Conservation (phyloP, 2,329 filamentous ascomycete species). For the Raffaelea ambrosiae region DNA sequence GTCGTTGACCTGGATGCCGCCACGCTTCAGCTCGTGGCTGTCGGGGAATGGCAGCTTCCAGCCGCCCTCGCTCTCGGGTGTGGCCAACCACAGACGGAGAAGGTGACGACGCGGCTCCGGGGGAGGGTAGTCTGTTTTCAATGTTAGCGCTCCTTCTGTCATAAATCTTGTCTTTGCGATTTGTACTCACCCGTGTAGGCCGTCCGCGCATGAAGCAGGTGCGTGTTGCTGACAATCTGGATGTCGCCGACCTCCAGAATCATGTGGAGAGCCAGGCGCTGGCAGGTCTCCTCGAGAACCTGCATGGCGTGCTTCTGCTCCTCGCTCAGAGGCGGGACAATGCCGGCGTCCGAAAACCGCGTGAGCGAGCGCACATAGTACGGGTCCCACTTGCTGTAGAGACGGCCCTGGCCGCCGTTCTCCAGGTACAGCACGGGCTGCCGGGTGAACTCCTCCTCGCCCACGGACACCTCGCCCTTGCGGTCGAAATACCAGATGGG, state of each 20-base stretch:
- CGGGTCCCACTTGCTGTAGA: constrained; percentile 84
- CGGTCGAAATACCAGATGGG: constrained; percentile 90
- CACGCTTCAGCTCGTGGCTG: constrained; percentile 74
- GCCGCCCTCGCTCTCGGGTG: constrained; percentile 72
- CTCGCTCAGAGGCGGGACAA: constrained; percentile 63
- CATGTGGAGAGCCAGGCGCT: constrained; percentile 71
- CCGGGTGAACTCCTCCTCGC: constrained; percentile 66
- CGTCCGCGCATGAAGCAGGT: constrained; percentile 74
- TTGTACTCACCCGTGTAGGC: constrained; percentile 58
- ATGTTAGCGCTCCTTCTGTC: background rate
- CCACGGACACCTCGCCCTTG: constrained; percentile 71
- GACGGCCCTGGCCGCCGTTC: constrained; percentile 52
- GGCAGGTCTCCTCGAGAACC: constrained; percentile 68
- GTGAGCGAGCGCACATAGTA: constrained; percentile 74
- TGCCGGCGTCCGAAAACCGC: constrained; percentile 63
- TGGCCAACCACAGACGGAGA: constrained; percentile 77
- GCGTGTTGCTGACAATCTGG: constrained; percentile 74
- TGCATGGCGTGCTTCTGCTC: constrained; percentile 60
- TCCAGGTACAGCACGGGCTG: constrained; percentile 72
- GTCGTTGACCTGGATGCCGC: constrained; percentile 81
- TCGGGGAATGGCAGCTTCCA: constrained; percentile 81
- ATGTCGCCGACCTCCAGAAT: constrained; percentile 80
- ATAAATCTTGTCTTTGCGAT: too few relatives aligned
- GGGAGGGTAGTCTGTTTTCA: constrained; percentile 41
- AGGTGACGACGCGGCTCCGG: constrained; percentile 66